These are phyloP conservation scores for Ophiostoma piceae DNA, from an alignment of 2,329 filamentous ascomycete genomes.

Conservation along the genomic window DNA sequence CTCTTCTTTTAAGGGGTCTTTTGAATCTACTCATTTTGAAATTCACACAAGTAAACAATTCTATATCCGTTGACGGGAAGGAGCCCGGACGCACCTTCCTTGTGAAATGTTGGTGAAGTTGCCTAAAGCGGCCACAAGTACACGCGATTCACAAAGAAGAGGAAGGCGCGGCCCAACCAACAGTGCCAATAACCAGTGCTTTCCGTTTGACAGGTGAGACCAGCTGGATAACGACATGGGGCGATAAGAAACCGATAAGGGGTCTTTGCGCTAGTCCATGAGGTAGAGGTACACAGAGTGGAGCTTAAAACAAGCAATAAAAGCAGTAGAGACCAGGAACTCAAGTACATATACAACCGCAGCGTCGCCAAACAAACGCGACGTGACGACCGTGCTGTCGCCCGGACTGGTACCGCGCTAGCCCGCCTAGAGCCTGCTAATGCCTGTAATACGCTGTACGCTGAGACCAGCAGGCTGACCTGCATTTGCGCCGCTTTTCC, in stretches of 20 bases:
- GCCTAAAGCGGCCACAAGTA: neutral
- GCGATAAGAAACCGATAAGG: neutral
- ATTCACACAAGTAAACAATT: neutral
- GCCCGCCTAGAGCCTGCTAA: slow-evolving; percentile 1
- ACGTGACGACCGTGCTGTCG: slow-evolving; percentile 5
- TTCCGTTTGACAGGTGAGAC: neutral
- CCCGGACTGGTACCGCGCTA: neutral
- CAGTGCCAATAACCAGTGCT: neutral
- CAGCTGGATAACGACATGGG: neutral
- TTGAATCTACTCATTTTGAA: neutral
- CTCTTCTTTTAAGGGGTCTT: neutral
- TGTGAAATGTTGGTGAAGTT: neutral
- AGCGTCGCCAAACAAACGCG: slow-evolving; percentile 1
- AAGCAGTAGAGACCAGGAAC: neutral
- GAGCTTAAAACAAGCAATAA: neutral
- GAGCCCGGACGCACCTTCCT: neutral
- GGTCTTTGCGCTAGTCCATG: neutral
- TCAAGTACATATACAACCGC: neutral
- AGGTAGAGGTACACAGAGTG: neutral
- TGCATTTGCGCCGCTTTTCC: slow-evolving; percentile 5
- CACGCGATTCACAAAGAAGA: neutral
- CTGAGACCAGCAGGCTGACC: neutral
- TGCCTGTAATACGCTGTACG: neutral
- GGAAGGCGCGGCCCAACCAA: slow-evolving; percentile 1
- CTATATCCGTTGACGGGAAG: neutral